phyloP scores from a whole-genome alignment of 2,329 filamentous ascomycete genomes.

The Arthrobotrys sinensis region DNA sequence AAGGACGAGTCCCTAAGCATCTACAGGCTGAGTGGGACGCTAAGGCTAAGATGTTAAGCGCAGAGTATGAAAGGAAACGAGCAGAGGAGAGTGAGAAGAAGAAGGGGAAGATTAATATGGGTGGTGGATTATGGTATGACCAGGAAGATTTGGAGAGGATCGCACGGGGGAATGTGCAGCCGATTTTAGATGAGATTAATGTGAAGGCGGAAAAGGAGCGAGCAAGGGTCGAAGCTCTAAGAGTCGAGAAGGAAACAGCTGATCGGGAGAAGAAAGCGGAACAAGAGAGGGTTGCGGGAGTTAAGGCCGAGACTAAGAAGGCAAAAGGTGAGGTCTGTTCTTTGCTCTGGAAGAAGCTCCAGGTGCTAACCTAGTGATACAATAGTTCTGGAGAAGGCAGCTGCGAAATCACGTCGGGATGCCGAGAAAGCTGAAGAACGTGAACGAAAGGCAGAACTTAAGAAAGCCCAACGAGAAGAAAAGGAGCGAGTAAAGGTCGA shows the following conservation, averaged over 20 bases:
- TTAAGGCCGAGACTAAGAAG: conserved; percentile 50
- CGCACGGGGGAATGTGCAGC: conserved; percentile 55
- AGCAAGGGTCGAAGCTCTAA: conserved; percentile 37
- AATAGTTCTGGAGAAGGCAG: conserved; percentile 44
- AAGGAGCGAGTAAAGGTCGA: conserved; percentile 49
- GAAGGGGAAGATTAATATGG: conserved; percentile 60
- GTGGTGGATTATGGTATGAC: conserved; percentile 57
- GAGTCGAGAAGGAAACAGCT: conserved; percentile 38
- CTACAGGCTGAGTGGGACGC: conserved; percentile 60
- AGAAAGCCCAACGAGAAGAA: conserved; percentile 52
- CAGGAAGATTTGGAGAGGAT: conserved; percentile 57
- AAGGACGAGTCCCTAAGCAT: conserved; percentile 55
- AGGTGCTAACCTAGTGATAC: neutral
- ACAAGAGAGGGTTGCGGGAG: conserved; percentile 34
- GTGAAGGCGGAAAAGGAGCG: conserved; percentile 53
- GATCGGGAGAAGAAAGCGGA: conserved; percentile 41
- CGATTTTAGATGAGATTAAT: conserved; percentile 59
- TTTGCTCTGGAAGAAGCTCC: neutral
- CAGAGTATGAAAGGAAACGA: conserved; percentile 46
- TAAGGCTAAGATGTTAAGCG: conserved; percentile 47
- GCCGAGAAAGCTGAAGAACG: conserved; percentile 59
- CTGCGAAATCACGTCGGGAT: conserved; percentile 49
- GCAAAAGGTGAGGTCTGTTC: conserved; percentile 35
- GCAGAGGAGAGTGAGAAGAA: conserved; percentile 47
- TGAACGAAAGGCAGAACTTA: conserved; percentile 49